phyloP scores from a whole-genome alignment of 2,329 filamentous ascomycete genomes.

The Lecanicillium sp. region DNA sequence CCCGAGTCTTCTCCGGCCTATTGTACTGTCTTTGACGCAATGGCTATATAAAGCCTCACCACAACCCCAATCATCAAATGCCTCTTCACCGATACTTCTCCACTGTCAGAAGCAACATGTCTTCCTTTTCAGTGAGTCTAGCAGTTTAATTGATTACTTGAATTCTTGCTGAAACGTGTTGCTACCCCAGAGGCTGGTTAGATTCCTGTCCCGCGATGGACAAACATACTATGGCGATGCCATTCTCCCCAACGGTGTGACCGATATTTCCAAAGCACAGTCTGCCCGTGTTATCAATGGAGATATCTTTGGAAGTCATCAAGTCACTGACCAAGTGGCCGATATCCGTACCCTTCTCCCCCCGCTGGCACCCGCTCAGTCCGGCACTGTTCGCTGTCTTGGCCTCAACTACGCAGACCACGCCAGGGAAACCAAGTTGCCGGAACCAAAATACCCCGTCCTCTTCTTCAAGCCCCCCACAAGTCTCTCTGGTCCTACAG shows the following conservation, averaged over 20 bases:
- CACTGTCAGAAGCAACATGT: constrained; percentile 6
- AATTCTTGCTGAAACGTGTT: constrained; percentile 8
- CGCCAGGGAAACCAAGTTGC: constrained; percentile 62
- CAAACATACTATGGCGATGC: constrained; percentile 68
- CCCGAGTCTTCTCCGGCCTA: too few relatives aligned
- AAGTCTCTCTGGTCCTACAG: constrained; percentile 56
- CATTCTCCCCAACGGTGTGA: constrained; percentile 55
- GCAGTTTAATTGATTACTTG: neutral
- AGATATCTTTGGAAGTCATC: constrained; percentile 58
- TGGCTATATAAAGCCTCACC: too few relatives aligned
- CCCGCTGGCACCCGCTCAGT: constrained; percentile 56
- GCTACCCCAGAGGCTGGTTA: constrained; percentile 55
- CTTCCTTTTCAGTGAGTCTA: constrained; percentile 13
- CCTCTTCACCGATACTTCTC: neutral
- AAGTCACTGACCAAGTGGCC: constrained; percentile 56
- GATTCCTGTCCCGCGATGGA: constrained; percentile 67
- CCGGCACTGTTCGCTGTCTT: constrained; percentile 61
- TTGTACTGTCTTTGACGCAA: too few relatives aligned
- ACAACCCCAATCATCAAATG: too few relatives aligned
- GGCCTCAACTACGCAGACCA: constrained; percentile 69
- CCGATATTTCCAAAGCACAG: constrained; percentile 54
- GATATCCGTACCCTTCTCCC: constrained; percentile 53
- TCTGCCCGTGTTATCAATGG: constrained; percentile 59
- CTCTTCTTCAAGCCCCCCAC: constrained; percentile 62
- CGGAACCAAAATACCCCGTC: constrained; percentile 64